Evolutionary conservation across 257 asterid species (phyloP), one percentile per base, ranked within the genome.

Genomic region (Solanum bulbocastanum): DNA sequence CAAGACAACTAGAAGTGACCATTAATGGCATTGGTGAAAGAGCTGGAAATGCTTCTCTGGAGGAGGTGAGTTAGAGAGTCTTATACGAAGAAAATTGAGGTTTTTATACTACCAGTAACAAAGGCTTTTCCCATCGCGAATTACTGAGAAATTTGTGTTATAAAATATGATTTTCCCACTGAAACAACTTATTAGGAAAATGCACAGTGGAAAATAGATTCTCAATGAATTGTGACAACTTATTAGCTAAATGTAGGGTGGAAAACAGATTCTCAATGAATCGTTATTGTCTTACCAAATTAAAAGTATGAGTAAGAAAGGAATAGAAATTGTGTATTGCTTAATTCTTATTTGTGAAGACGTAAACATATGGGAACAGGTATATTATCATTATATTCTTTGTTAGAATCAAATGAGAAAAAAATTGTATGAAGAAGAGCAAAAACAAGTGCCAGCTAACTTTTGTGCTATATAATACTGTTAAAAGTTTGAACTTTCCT

Each of bases 11-110:
- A 35, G 99, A 97, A 88, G 98, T 96, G 85, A 97, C 99, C 90
- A 93, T 97, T 89, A 97, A 97, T 91, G 99, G 98, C 86, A 97
- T 97, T 84, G 99, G 99, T 73, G 99, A 97, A 91, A 93, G 99
- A 90, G 99, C 99, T 90, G 99, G 99, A 32, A 97, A 97, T 92
- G 99, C 99, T 76, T 97, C 99, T 39, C 83, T 97, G 32, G 99
- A 97, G 94, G 99, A 97, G 98, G 99, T 95, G 79, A 87, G 92
- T 88, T 15, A 81, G 27, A 81, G 84, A 22, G 30, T 81, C 2
- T 81, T 46, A 65, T 30, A 18, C 16, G 0, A 81, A 27, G 40
- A 46, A 44, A 27, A 1, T 49, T 46, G 10, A 79, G 42, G 30
- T 27, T 46, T 37, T 81, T 46, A 23, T 2, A n/a, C 7, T 23